These are phyloP conservation scores for Amphichorda felina DNA, from an alignment of 2,329 filamentous ascomycete genomes.

Conservation along the genomic window DNA sequence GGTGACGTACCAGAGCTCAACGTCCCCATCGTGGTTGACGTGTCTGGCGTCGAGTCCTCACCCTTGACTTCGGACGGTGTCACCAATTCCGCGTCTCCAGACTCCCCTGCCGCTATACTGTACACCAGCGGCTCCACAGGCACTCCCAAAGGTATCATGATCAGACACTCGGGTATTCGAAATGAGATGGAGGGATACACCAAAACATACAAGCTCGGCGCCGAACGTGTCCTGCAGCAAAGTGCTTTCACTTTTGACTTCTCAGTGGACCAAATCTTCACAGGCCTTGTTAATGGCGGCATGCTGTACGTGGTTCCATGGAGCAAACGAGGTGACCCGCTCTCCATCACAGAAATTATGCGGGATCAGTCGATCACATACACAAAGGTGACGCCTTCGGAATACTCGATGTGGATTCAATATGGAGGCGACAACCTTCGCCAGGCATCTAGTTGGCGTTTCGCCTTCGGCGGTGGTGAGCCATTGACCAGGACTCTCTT, in stretches of 20 bases:
- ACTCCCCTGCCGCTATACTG: constrained; percentile 10
- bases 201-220: constrained; percentile 7
- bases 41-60: constrained; percentile 2
- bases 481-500: constrained; percentile 6
- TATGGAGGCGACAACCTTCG: constrained; percentile 6
- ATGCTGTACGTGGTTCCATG: constrained; percentile 16
- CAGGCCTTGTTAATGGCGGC: constrained; percentile 19
- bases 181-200: constrained; percentile 12
- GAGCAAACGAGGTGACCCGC: constrained; percentile 17
- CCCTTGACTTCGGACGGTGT: no score
- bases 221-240: constrained; percentile 20
- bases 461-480: constrained; percentile 14
- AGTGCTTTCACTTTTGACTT: constrained; percentile 25
- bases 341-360: constrained; percentile 21
- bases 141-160: constrained; percentile 25
- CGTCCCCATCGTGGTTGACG: constrained; percentile 5
- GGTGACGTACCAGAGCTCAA: constrained; percentile 1
- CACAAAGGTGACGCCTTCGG: constrained; percentile 26
- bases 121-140: constrained; percentile 18
- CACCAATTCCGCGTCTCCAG: not conserved
- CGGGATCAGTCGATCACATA: constrained; percentile 9
- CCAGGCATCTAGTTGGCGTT: constrained; percentile 4
- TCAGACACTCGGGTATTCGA: constrained; percentile 14
- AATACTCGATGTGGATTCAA: constrained; percentile 20
- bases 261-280: constrained; percentile 20